Percentiles rank a stretch among this genome's conserved stretches.
Conservation (phyloP, 2,329 filamentous ascomycete genomes). For the Colletotrichum sp. region DNA sequence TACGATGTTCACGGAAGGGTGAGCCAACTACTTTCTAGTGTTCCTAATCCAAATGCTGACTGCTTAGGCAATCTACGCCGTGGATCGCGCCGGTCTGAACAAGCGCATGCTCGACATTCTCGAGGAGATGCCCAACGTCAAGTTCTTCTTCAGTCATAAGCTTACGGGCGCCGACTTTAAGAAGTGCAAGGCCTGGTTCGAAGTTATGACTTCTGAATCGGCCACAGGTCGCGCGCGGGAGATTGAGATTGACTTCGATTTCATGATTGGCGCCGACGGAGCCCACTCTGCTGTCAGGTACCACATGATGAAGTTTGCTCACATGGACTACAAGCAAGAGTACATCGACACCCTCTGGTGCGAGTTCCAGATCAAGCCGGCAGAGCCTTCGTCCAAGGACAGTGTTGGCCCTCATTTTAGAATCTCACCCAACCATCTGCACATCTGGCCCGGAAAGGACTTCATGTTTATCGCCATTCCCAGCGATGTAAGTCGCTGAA, state of each 20-base stretch:
- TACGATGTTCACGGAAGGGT: slow-evolving; percentile 92
- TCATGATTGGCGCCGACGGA: slow-evolving; percentile 93
- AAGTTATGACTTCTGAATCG: slow-evolving; percentile 48
- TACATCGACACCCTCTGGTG: slow-evolving; percentile 99
- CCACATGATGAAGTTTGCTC: slow-evolving; percentile 93
- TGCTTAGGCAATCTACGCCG: slow-evolving; percentile 77
- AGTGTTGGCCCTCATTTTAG: slow-evolving; percentile 57
- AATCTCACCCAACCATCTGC: slow-evolving; percentile 90
- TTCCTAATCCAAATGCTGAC: not conserved
- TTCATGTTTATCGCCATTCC: slow-evolving; percentile 99
- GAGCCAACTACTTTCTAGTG: slow-evolving; percentile 19
- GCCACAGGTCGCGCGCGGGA: slow-evolving; percentile 62
- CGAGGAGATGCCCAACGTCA: slow-evolving; percentile 85
- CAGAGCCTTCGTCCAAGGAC: slow-evolving; percentile 43
- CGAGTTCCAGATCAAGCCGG: slow-evolving; percentile 81
- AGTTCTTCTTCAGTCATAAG: slow-evolving; percentile 91
- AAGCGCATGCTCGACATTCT: slow-evolving; percentile 83
- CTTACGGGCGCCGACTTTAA: slow-evolving; percentile 88
- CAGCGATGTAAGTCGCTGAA: slow-evolving; percentile 54
- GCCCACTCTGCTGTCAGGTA: slow-evolving; percentile 91
- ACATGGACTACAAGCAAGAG: slow-evolving; percentile 89
- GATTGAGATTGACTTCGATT: slow-evolving; percentile 85
- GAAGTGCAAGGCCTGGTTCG: slow-evolving; percentile 84
- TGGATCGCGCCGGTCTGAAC: slow-evolving; percentile 86
- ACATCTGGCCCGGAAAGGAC: slow-evolving; percentile 94